Conservation (phyloP, 108 stramenopile genomes). For the Fragilaria radians region DNA sequence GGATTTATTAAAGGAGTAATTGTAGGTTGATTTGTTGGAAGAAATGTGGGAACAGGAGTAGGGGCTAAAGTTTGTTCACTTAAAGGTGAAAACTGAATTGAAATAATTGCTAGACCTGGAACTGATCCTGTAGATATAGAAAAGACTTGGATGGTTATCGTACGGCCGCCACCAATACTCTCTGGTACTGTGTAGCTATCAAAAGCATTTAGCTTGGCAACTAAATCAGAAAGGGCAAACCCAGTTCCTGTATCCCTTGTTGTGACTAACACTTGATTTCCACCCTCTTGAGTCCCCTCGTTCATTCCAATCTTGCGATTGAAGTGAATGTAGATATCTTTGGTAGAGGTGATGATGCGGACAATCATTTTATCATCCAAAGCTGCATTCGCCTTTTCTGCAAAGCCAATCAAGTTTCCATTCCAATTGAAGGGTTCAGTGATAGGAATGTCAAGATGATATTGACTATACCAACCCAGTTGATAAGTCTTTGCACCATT, state of each 20-base stretch:
- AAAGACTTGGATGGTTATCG: neutral
- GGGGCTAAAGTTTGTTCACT: neutral
- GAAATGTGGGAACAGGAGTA: neutral
- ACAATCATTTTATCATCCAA: neutral
- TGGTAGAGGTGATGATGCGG: neutral
- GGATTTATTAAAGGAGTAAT: neutral
- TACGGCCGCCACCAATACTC: slow-evolving; percentile 1
- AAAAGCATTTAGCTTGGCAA: slow-evolving; percentile 29
- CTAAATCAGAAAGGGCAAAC: slow-evolving; percentile 25
- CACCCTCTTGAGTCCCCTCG: slow-evolving; percentile 13
- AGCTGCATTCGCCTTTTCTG: neutral
- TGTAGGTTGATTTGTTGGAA: neutral
- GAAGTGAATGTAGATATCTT: slow-evolving; percentile 30
- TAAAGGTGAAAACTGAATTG: neutral
- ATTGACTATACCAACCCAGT: slow-evolving; percentile 45
- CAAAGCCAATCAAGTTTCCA: neutral
- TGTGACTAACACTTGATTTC: slow-evolving; percentile 12
- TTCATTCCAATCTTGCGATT: slow-evolving; percentile 18
- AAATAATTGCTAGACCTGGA: neutral
- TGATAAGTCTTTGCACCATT: slow-evolving; percentile 57
- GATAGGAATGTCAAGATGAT: slow-evolving; percentile 6
- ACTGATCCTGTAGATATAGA: neutral
- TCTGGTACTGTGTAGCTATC: slow-evolving; percentile 15
- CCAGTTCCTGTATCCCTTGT: slow-evolving; percentile 4
- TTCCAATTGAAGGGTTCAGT: neutral